phyloP scores from a whole-genome alignment of 2,329 filamentous ascomycete species.

The Pyricularia grisea region DNA sequence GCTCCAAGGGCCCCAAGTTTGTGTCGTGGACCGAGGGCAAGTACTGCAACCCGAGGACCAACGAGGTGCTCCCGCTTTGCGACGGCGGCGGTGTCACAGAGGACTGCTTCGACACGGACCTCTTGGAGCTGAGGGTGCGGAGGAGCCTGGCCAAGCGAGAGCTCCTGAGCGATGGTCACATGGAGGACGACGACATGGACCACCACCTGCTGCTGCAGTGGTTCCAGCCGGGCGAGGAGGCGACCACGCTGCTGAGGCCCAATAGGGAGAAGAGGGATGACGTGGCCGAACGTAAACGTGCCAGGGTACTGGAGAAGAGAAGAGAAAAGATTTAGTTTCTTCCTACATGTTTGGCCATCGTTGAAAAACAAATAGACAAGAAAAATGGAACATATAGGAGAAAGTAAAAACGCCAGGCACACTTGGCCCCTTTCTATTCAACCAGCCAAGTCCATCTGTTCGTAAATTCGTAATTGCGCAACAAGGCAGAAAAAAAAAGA shows the following conservation, averaged over 20 bases:
- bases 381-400: neutral
- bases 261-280: neutral
- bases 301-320: neutral
- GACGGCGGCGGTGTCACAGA: too few species aligned
- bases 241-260: neutral
- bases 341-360: neutral
- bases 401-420: neutral
- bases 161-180: neutral
- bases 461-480: neutral
- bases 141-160: neutral
- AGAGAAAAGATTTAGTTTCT: too few species aligned
- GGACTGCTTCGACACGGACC: neutral
- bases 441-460: neutral
- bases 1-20: neutral
- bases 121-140: neutral
- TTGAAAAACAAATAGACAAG: neutral
- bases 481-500: too few species aligned
- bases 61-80: neutral
- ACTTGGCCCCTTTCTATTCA: neutral
- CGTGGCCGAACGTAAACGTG: neutral
- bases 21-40: neutral
- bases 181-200: neutral
- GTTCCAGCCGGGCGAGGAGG: neutral
- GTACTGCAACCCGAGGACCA: neutral
- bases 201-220: neutral